Evolutionary conservation across 306 rosid genomes (phyloP).

Genomic region (Prunus kanzakura): DNA sequence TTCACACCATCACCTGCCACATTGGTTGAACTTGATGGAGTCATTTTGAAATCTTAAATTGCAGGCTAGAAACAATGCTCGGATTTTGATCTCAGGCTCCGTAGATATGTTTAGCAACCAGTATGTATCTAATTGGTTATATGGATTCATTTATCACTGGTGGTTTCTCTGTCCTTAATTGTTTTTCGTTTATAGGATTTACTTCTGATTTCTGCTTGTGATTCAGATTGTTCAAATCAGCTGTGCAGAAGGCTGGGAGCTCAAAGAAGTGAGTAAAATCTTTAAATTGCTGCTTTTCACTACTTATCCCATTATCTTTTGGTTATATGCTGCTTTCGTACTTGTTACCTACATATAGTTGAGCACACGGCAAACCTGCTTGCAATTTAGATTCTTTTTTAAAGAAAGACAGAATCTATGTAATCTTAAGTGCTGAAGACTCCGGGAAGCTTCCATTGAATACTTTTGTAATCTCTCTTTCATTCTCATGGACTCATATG

Average conservation of each 20-base stretch:
- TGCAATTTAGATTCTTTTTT: neutral
- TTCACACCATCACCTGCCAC: neutral
- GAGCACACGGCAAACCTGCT: neutral
- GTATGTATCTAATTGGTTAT: neutral
- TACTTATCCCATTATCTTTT: neutral
- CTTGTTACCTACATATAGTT: neutral
- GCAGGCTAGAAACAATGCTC: slow-evolving; percentile 1
- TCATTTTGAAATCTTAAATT: neutral
- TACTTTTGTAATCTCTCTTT: neutral
- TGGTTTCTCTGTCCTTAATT: neutral
- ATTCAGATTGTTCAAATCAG: neutral
- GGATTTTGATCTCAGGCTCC: neutral
- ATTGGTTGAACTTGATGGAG: neutral
- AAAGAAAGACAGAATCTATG: neutral
- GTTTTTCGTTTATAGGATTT: neutral
- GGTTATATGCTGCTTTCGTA: neutral
- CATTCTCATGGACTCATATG: neutral
- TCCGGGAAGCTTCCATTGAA: neutral
- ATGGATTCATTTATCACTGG: neutral
- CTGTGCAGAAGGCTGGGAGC: neutral
- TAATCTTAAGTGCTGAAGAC: neutral
- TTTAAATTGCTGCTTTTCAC: neutral
- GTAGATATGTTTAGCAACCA: neutral
- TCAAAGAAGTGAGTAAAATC: neutral
- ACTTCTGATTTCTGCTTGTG: neutral